phyloP scores from a whole-genome alignment of 2,329 filamentous ascomycete genomes.

The Ophiognomonia clavigignenti-juglandacearum region DNA sequence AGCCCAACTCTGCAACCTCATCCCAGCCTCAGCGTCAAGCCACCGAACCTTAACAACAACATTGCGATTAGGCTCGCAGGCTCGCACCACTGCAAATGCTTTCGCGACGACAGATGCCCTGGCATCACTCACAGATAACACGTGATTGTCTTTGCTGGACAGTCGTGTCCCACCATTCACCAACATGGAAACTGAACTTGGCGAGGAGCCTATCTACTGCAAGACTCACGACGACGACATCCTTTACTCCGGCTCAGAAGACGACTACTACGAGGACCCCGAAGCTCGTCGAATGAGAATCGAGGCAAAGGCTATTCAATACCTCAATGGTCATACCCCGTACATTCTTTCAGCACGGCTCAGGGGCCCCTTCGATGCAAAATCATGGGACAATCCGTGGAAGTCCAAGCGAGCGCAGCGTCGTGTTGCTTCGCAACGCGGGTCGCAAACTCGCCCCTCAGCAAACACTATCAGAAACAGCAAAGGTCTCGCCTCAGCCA shows the following conservation, averaged over 20 bases:
- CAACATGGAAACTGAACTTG: constrained; percentile 10
- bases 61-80: too few relatives aligned
- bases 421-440: neutral
- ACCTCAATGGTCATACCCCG: constrained; percentile 50
- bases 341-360: constrained; percentile 56
- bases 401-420: constrained; percentile 23
- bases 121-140: neutral
- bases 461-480: constrained; percentile 1
- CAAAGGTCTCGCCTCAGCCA: neutral
- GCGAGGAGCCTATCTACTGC: constrained; percentile 41
- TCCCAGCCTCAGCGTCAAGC: too few relatives aligned
- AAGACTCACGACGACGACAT: constrained; percentile 40
- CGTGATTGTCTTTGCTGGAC: neutral
- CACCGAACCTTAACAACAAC: too few relatives aligned
- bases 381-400: constrained; percentile 51
- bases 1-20: too few relatives aligned
- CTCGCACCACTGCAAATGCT: too few relatives aligned
- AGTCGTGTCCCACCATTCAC: constrained; percentile 1
- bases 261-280: constrained; percentile 45
- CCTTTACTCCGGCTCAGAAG: constrained; percentile 52
- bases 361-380: constrained; percentile 54
- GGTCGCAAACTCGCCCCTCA: constrained; percentile 21
- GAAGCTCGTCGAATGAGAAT: constrained; percentile 47
- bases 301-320: constrained; percentile 54
- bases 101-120: neutral